Conservation (phyloP, 371 early-diverging fungal genomes). For the Mortierella sp. region DNA sequence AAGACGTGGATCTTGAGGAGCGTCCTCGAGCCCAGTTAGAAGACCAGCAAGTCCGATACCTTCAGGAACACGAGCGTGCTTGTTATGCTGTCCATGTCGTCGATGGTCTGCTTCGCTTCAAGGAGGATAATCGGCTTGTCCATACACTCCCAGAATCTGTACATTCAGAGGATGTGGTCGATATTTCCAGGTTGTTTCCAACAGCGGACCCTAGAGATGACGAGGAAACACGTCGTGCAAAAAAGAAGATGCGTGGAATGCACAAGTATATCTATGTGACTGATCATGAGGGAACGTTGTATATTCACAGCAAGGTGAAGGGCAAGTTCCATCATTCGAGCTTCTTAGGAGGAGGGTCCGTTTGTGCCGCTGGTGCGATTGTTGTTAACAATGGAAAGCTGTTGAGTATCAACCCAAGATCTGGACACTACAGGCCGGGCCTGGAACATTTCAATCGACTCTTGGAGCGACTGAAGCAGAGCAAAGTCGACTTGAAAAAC, state of each 20-base stretch:
- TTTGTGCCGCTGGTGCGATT: conserved; percentile 56
- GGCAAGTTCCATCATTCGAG: conserved; percentile 58
- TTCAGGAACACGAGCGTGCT: conserved; percentile 37
- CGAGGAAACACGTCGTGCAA: conserved; percentile 35
- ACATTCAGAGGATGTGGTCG: conserved; percentile 20
- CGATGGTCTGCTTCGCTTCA: conserved; percentile 46
- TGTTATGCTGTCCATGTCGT: conserved; percentile 40
- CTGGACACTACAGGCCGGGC: conserved; percentile 56
- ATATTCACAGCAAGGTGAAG: conserved; percentile 48
- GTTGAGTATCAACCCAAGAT: conserved; percentile 54
- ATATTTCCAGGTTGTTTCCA: conserved; percentile 31
- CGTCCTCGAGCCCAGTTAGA: conserved; percentile 42
- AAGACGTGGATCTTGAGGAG: conserved; percentile 30
- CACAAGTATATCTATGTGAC: conserved; percentile 54
- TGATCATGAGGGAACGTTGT: conserved; percentile 43
- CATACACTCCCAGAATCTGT: conserved; percentile 40
- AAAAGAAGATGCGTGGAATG: conserved; percentile 50
- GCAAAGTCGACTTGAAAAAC: conserved; percentile 27
- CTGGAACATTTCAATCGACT: conserved; percentile 48
- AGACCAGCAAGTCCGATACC: conserved; percentile 42
- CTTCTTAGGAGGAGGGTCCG: conserved; percentile 54
- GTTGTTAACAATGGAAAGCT: conserved; percentile 42
- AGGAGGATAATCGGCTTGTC: conserved; percentile 26
- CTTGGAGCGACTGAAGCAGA: conserved; percentile 18
- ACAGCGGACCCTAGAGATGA: conserved; percentile 33